Conservation (phyloP, 2,329 filamentous ascomycete species). For the Fusarium incarnatum region DNA sequence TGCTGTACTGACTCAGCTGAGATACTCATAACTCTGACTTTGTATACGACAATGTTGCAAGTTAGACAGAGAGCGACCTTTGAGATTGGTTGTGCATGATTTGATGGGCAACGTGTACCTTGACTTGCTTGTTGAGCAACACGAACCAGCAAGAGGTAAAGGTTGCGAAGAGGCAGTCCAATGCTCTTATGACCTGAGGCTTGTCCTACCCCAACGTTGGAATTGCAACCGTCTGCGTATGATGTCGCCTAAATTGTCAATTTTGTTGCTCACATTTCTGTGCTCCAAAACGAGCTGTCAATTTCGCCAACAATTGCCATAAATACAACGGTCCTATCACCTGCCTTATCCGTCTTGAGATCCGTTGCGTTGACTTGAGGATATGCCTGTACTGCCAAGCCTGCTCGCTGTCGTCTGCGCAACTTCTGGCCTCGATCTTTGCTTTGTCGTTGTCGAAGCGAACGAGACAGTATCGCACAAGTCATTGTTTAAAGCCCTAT, state of each 20-base stretch:
- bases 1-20: constrained; percentile 10
- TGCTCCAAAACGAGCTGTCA: constrained; percentile 28
- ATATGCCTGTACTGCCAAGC: constrained; percentile 17
- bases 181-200: constrained; percentile 2
- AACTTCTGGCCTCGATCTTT: not conserved
- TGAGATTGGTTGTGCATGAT: not conserved
- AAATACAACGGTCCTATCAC: constrained; percentile 20
- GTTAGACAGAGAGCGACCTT: not conserved
- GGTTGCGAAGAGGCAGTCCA: not conserved
- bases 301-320: constrained; percentile 18
- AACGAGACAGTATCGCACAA: not conserved
- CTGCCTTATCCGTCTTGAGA: constrained; percentile 27
- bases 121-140: not conserved
- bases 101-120: not conserved
- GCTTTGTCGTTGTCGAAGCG: not conserved
- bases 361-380: constrained; percentile 21
- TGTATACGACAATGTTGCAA: not conserved
- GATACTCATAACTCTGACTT: not conserved
- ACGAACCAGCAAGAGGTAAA: not conserved
- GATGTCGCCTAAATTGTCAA: not conserved
- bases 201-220: not conserved
- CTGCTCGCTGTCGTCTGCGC: not conserved
- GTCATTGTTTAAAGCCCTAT: not conserved
- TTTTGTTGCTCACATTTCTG: not conserved
- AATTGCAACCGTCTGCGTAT: constrained; percentile 18